Conservation (phyloP, 352 stramenopile genomes). For the Halophytophthora batemanensis region DNA sequence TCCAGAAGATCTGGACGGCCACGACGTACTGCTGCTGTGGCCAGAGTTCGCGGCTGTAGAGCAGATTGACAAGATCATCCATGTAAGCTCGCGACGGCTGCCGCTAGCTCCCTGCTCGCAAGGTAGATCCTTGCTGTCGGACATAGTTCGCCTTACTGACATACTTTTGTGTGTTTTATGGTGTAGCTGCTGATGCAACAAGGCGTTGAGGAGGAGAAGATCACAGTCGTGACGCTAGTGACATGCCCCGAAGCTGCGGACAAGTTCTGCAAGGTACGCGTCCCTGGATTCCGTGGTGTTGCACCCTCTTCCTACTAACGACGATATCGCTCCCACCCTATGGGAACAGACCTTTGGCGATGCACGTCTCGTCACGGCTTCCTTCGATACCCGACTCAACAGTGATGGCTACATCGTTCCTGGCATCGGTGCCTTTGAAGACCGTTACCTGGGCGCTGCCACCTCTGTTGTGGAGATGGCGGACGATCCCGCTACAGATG, state of each 20-base stretch:
- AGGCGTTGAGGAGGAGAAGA: constrained; percentile 71
- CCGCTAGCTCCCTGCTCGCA: not conserved
- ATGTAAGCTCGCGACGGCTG: constrained; percentile 36
- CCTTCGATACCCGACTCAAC: constrained; percentile 64
- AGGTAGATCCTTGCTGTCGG: not conserved
- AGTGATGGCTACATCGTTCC: constrained; percentile 62
- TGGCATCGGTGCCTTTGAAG: constrained; percentile 76
- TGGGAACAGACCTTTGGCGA: constrained; percentile 55
- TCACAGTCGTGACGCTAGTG: constrained; percentile 78
- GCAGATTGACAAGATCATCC: constrained; percentile 69
- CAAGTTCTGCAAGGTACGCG: constrained; percentile 69
- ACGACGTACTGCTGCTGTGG: constrained; percentile 67
- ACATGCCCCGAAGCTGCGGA: constrained; percentile 79
- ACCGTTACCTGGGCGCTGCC: constrained; percentile 49
- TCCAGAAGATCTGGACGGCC: constrained; percentile 59
- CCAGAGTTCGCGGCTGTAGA: constrained; percentile 62
- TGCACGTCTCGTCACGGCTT: constrained; percentile 71
- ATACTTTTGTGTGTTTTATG: not conserved
- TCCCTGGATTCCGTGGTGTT: not conserved
- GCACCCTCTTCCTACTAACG: not conserved
- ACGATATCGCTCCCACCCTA: not conserved
- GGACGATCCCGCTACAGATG: constrained; percentile 21
- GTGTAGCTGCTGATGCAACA: constrained; percentile 62
- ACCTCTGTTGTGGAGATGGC: constrained; percentile 35
- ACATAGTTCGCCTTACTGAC: constrained; percentile 1